Conservation (phyloP, 2,329 filamentous ascomycete genomes). For the Aspergillus arachidicola region DNA sequence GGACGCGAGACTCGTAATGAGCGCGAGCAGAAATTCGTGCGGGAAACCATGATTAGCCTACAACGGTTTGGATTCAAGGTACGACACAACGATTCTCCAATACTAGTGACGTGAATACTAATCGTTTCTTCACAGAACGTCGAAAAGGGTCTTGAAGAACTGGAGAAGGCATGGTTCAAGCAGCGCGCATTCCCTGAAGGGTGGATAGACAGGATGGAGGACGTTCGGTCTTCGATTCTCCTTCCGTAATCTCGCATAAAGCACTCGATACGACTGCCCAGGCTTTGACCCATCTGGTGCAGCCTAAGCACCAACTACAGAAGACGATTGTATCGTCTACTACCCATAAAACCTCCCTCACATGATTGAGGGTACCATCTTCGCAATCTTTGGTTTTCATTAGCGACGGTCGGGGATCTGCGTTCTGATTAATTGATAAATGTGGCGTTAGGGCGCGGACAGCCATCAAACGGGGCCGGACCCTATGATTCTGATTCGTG, state of each 20-base stretch:
- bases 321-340: neutral
- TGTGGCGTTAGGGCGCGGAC: slow-evolving; percentile 9
- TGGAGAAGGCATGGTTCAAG: slow-evolving; percentile 36
- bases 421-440: neutral
- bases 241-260: slow-evolving; percentile 25
- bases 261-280: neutral
- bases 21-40: slow-evolving; percentile 32
- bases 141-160: slow-evolving; percentile 32
- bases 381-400: slow-evolving; percentile 9
- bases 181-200: slow-evolving; percentile 35
- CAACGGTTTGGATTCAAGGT: slow-evolving; percentile 34
- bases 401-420: slow-evolving; percentile 8
- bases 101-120: neutral
- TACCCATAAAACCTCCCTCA: neutral
- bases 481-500: slow-evolving; percentile 12
- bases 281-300: neutral
- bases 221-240: slow-evolving; percentile 36
- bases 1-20: slow-evolving; percentile 35
- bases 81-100: slow-evolving; percentile 2
- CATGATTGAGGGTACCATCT: neutral
- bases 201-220: slow-evolving; percentile 36
- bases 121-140: slow-evolving; percentile 26
- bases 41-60: slow-evolving; percentile 33
- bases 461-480: slow-evolving; percentile 10
- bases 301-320: neutral